Evolutionary conservation across 306 rosid genomes (phyloP).

Genomic region (Vigna mungo): DNA sequence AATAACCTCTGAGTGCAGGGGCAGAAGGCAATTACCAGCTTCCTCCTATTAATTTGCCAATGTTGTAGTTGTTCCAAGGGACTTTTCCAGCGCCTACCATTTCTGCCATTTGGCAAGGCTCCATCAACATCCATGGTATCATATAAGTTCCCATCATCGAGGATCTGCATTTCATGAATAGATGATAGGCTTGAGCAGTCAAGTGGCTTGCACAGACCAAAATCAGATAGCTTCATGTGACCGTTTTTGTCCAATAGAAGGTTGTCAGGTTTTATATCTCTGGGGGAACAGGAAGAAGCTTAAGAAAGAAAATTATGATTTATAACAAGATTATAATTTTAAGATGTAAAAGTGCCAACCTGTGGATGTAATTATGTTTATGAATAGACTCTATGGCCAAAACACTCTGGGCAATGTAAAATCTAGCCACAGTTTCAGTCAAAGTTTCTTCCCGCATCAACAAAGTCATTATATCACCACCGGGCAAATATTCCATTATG

Average conservation of each 20-base stretch:
- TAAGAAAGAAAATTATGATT: constrained; percentile 22
- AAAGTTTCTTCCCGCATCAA: constrained; percentile 93
- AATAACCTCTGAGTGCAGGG: constrained; percentile 16
- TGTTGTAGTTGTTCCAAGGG: constrained; percentile 92
- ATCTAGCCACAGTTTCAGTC: constrained; percentile 88
- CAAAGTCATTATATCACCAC: constrained; percentile 97
- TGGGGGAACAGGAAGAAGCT: constrained; percentile 33
- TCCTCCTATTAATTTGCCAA: constrained; percentile 81
- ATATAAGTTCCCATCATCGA: constrained; percentile 77
- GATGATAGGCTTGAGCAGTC: constrained; percentile 78
- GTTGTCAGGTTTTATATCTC: constrained; percentile 97
- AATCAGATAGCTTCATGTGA: constrained; percentile 94
- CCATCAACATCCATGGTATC: constrained; percentile 71
- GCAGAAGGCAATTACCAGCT: constrained; percentile 48
- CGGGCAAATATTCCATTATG: constrained; percentile 95
- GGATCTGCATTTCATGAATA: constrained; percentile 74
- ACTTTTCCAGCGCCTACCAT: constrained; percentile 93
- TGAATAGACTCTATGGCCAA: constrained; percentile 92
- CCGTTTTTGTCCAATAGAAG: constrained; percentile 83
- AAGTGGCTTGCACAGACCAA: constrained; percentile 95
- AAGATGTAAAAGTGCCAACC: constrained; percentile 52
- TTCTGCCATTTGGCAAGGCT: constrained; percentile 50
- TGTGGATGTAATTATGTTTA: constrained; percentile 83
- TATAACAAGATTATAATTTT: constrained; percentile 14
- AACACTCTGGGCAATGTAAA: constrained; percentile 71